Conservation (phyloP, 345 rosid genomes). For the Physaria fendleri region DNA sequence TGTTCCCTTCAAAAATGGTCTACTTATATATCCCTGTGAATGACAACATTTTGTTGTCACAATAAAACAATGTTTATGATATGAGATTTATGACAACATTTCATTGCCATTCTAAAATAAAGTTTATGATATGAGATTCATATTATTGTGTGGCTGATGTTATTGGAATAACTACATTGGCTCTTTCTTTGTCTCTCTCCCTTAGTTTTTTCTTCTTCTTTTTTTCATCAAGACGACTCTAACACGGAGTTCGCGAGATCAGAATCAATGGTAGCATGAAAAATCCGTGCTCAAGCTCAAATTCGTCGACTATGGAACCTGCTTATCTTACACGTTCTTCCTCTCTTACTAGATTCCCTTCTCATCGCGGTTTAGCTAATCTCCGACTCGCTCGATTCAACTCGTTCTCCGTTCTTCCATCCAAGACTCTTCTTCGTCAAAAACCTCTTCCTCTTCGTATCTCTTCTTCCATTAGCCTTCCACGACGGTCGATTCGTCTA, state of each 20-base stretch:
- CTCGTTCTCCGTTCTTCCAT: conserved; percentile 26
- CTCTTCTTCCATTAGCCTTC: conserved; percentile 24
- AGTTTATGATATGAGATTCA: conserved; percentile 9
- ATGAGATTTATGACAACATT: too few species aligned
- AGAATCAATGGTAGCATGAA: conserved; percentile 26
- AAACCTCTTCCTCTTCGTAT: conserved; percentile 20
- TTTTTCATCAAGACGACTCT: conserved; percentile 14
- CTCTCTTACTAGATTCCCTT: conserved; percentile 37
- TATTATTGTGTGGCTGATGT: conserved; percentile 30
- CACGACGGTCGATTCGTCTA: conserved; percentile 19
- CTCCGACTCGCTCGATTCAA: conserved; percentile 31
- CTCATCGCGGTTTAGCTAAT: conserved; percentile 27
- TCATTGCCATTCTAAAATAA: too few species aligned
- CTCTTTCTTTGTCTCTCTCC: background rate
- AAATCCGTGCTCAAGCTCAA: background rate
- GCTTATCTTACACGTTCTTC: conserved; percentile 30
- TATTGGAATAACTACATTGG: background rate
- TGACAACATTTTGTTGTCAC: too few species aligned
- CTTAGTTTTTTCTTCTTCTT: background rate
- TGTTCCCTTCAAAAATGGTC: too few species aligned
- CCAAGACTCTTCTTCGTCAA: conserved; percentile 20
- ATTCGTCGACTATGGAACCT: conserved; percentile 41
- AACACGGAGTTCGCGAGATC: conserved; percentile 7
- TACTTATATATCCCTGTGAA: too few species aligned
- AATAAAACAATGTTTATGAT: too few species aligned